Evolutionary conservation across 495 filamentous ascomycete genomes (phyloP).

Genomic region (Podospora appendiculata): DNA sequence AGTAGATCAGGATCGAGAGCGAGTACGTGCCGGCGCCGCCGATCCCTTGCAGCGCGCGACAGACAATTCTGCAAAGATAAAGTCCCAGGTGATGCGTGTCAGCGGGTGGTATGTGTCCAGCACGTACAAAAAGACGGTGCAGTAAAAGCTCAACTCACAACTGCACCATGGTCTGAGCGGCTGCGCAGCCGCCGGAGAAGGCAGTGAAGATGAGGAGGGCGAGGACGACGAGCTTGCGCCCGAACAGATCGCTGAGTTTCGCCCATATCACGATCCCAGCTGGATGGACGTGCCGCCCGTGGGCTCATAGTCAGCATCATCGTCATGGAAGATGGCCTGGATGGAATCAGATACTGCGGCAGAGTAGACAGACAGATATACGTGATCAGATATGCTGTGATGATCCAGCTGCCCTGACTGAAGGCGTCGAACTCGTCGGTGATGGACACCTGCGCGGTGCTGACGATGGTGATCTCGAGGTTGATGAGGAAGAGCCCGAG

Average conservation of each 20-base stretch:
- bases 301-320: too few relatives aligned
- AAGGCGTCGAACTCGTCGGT: conserved; percentile 10
- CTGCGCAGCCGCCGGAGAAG: conserved; percentile 33
- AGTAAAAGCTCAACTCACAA: conserved; percentile 12
- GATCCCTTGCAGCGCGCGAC: conserved; percentile 35
- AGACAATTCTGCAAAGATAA: conserved; percentile 15
- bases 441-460: conserved; percentile 9
- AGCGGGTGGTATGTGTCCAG: too few relatives aligned
- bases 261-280: conserved; percentile 25
- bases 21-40: conserved; percentile 32
- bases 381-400: conserved; percentile 18
- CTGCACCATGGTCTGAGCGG: conserved; percentile 25
- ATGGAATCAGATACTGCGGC: background rate
- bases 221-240: conserved; percentile 24
- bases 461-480: conserved; percentile 10
- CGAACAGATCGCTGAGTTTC: conserved; percentile 34
- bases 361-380: conserved; percentile 15
- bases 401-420: conserved; percentile 16
- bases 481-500: conserved; percentile 8
- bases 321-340: too few relatives aligned
- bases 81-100: too few relatives aligned
- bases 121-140: too few relatives aligned
- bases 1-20: conserved; percentile 26
- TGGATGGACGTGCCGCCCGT: too few relatives aligned
- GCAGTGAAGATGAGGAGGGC: conserved; percentile 29